Evolutionary conservation across 2,329 filamentous ascomycete species (phyloP).

Genomic region (Ceratocystis diversiconidia): DNA sequence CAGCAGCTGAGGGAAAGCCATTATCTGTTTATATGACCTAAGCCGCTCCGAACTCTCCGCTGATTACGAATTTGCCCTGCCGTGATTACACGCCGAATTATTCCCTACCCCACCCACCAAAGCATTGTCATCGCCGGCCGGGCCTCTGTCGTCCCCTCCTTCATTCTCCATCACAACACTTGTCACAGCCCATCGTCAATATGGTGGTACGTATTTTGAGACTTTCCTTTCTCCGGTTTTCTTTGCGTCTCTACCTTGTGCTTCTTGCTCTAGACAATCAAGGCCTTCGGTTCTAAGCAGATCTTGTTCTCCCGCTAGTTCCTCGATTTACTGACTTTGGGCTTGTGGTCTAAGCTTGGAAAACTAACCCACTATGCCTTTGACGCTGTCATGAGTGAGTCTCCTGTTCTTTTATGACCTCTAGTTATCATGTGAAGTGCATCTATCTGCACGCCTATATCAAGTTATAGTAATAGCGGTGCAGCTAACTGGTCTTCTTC

Average conservation of each 20-base stretch:
- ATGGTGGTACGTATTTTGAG: slow-evolving; percentile 25
- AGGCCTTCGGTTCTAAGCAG: slow-evolving; percentile 1
- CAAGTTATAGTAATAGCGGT: too few relatives aligned
- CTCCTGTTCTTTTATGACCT: slow-evolving; percentile 25
- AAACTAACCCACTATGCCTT: slow-evolving; percentile 89
- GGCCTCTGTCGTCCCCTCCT: not conserved
- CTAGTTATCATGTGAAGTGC: too few relatives aligned
- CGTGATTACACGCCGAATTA: not conserved
- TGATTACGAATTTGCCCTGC: not conserved
- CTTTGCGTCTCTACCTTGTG: not conserved
- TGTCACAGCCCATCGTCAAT: slow-evolving; percentile 18
- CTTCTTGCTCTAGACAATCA: not conserved
- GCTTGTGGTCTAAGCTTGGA: slow-evolving; percentile 67
- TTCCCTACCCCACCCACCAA: too few relatives aligned
- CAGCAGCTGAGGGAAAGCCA: not conserved
- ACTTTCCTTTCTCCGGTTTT: slow-evolving; percentile 1
- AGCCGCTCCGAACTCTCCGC: too few relatives aligned
- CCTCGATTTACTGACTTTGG: slow-evolving; percentile 55
- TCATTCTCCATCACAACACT: not conserved
- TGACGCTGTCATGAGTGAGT: slow-evolving; percentile 74
- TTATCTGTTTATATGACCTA: not conserved
- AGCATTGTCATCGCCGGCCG: not conserved
- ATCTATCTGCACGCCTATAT: too few relatives aligned
- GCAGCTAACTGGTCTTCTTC: too few relatives aligned
- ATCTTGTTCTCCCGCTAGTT: slow-evolving; percentile 30